These are phyloP conservation scores for Saccharum spontaneum DNA, from an alignment of 176 grass and related monocot genomes.

Conservation along the genomic window DNA sequence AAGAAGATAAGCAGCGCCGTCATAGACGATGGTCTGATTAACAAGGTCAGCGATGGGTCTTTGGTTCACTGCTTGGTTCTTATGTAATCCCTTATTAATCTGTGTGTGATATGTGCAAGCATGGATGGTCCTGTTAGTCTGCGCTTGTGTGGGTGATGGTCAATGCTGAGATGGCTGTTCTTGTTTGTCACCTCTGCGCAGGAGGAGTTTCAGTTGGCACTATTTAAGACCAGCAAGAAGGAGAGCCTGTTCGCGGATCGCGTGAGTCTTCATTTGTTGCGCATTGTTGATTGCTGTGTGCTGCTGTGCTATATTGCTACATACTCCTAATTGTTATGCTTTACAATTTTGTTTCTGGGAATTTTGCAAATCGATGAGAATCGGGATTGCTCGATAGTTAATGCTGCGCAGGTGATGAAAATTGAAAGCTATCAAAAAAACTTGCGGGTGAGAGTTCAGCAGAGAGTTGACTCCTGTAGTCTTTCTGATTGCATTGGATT, in stretches of 20 bases:
- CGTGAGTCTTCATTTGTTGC: slow-evolving; percentile 34
- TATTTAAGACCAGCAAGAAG: slow-evolving; percentile 94
- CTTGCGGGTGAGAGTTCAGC: not conserved
- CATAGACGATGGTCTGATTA: slow-evolving; percentile 83
- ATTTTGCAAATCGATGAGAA: not conserved
- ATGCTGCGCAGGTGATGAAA: not conserved
- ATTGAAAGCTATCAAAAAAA: not conserved
- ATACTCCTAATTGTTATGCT: not conserved
- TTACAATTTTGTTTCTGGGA: not conserved
- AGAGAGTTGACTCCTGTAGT: not conserved
- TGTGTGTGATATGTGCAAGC: not conserved
- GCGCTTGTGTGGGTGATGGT: not conserved
- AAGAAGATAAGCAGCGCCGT: slow-evolving; percentile 91
- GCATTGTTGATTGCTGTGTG: not conserved
- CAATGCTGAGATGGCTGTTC: not conserved
- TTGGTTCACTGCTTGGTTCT: not conserved
- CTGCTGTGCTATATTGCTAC: not conserved
- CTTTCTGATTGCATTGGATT: not conserved
- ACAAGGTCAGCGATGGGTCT: slow-evolving; percentile 54
- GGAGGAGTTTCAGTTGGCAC: slow-evolving; percentile 85
- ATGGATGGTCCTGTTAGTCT: not conserved
- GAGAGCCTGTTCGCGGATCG: slow-evolving; percentile 88
- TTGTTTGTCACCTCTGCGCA: slow-evolving; percentile 36
- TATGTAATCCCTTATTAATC: not conserved
- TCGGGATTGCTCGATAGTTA: not conserved